Evolutionary conservation across 148 eudicot genomes (phyloP).

Genomic region (Chenopodium formosanum): DNA sequence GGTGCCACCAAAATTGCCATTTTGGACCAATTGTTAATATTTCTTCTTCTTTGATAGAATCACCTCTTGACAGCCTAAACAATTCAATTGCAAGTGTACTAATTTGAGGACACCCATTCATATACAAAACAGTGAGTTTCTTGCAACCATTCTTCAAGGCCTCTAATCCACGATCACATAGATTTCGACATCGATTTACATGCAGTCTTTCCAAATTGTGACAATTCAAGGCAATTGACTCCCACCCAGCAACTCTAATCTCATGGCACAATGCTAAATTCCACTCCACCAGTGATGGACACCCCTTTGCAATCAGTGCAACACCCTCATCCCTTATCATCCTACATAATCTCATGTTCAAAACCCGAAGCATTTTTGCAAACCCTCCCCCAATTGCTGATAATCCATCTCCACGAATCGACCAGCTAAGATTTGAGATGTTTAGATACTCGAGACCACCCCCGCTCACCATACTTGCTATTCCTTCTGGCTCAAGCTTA

Average conservation of each 20-base stretch:
- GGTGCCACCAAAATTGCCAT: slow-evolving; percentile 30
- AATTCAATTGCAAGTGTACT: slow-evolving; percentile 38
- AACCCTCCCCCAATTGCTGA: slow-evolving; percentile 44
- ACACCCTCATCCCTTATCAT: slow-evolving; percentile 43
- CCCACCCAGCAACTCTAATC: slow-evolving; percentile 51
- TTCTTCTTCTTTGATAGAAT: slow-evolving; percentile 48
- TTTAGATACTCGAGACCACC: slow-evolving; percentile 42
- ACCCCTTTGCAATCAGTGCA: slow-evolving; percentile 49
- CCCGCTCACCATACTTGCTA: slow-evolving; percentile 38
- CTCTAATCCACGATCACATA: slow-evolving; percentile 48
- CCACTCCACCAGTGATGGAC: slow-evolving; percentile 66
- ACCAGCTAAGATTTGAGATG: slow-evolving; percentile 34
- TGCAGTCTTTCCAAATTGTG: slow-evolving; percentile 53
- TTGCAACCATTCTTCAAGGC: slow-evolving; percentile 57
- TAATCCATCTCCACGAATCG: slow-evolving; percentile 40
- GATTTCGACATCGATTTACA: slow-evolving; percentile 53
- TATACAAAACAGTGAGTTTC: slow-evolving; percentile 44
- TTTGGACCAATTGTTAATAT: slow-evolving; percentile 40
- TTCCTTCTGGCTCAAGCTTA: slow-evolving; percentile 49
- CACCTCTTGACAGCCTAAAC: slow-evolving; percentile 45
- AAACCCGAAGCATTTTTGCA: slow-evolving; percentile 41
- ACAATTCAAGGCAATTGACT: slow-evolving; percentile 54
- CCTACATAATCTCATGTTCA: slow-evolving; percentile 57
- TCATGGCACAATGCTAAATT: slow-evolving; percentile 61
- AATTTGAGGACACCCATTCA: slow-evolving; percentile 43